phyloP scores from a whole-genome alignment of 1,284 basidiomycete species.

The Mycosarcoma mackinlayi region DNA sequence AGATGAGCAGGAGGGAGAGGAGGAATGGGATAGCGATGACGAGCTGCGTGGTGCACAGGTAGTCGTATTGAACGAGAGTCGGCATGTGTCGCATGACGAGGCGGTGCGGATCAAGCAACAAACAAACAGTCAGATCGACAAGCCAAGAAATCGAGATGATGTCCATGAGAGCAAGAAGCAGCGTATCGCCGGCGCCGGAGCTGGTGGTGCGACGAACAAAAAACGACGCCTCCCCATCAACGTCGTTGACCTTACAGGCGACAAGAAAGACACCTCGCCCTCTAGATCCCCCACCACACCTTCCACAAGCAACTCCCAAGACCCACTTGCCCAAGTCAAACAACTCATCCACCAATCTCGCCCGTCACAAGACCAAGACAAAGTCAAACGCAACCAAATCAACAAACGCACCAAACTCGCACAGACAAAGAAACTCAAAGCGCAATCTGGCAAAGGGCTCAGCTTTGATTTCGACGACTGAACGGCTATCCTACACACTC shows the following conservation, averaged over 20 bases:
- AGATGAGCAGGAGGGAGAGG: not conserved
- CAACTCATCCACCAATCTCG: slow-evolving; percentile 20
- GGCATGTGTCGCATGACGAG: slow-evolving; percentile 51
- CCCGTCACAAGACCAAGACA: not conserved
- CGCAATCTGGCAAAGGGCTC: slow-evolving; percentile 42
- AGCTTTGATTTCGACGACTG: slow-evolving; percentile 51
- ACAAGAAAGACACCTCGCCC: not conserved
- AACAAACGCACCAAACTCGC: too few species aligned
- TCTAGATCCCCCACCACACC: not conserved
- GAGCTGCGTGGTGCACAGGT: slow-evolving; percentile 55
- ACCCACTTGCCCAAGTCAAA: slow-evolving; percentile 32
- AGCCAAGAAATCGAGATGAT: not conserved
- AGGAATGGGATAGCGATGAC: slow-evolving; percentile 31
- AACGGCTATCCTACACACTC: not conserved
- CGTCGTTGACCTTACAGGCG: not conserved
- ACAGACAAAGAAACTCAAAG: slow-evolving; percentile 24
- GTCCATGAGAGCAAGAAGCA: not conserved
- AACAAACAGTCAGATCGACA: not conserved
- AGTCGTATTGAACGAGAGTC: slow-evolving; percentile 58
- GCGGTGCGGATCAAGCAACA: slow-evolving; percentile 14
- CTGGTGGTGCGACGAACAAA: not conserved
- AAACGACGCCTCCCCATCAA: slow-evolving; percentile 8
- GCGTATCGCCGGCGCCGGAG: slow-evolving; percentile 10
- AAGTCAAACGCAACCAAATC: slow-evolving; percentile 16
- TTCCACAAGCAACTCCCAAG: not conserved